phyloP scores from a whole-genome alignment of 1,284 basidiomycete species.

The Tilletia setariae region DNA sequence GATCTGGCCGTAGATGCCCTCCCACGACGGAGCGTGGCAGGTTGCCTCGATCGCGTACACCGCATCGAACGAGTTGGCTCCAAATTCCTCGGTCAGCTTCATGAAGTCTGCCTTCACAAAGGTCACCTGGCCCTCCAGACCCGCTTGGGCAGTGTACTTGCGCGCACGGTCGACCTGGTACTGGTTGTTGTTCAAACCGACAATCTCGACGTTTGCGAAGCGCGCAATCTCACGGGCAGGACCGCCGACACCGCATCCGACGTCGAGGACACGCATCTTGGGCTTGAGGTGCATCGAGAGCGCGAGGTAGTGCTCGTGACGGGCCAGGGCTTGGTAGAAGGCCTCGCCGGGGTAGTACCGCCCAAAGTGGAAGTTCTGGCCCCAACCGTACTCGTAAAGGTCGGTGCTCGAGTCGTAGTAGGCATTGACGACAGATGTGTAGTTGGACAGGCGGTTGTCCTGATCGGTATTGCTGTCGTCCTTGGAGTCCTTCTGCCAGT shows the following conservation, averaged over 20 bases:
- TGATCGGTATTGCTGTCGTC: slow-evolving; percentile 71
- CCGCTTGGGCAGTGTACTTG: slow-evolving; percentile 76
- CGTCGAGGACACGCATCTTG: slow-evolving; percentile 93
- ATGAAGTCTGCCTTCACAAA: slow-evolving; percentile 72
- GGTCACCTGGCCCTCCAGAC: slow-evolving; percentile 68
- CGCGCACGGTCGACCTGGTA: slow-evolving; percentile 86
- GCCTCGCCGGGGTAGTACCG: slow-evolving; percentile 95
- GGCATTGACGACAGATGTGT: slow-evolving; percentile 84
- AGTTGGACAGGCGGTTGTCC: slow-evolving; percentile 74
- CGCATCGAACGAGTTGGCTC: slow-evolving; percentile 89
- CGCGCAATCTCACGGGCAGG: slow-evolving; percentile 91
- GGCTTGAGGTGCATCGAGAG: slow-evolving; percentile 60
- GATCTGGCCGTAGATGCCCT: slow-evolving; percentile 93
- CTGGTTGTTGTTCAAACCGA: slow-evolving; percentile 94
- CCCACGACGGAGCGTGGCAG: slow-evolving; percentile 89
- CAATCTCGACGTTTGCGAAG: slow-evolving; percentile 80
- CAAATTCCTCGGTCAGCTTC: slow-evolving; percentile 88
- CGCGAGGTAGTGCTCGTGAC: slow-evolving; percentile 99
- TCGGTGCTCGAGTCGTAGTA: slow-evolving; percentile 97
- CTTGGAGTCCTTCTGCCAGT: slow-evolving; percentile 83
- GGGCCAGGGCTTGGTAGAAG: slow-evolving; percentile 75
- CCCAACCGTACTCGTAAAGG: slow-evolving; percentile 95
- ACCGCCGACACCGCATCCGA: slow-evolving; percentile 96
- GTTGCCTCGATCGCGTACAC: slow-evolving; percentile 99
- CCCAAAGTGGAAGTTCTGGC: slow-evolving; percentile 92